These are phyloP conservation scores for Pelargonium cotyledonis DNA, from an alignment of 441 rosid species.

Conservation along the genomic window DNA sequence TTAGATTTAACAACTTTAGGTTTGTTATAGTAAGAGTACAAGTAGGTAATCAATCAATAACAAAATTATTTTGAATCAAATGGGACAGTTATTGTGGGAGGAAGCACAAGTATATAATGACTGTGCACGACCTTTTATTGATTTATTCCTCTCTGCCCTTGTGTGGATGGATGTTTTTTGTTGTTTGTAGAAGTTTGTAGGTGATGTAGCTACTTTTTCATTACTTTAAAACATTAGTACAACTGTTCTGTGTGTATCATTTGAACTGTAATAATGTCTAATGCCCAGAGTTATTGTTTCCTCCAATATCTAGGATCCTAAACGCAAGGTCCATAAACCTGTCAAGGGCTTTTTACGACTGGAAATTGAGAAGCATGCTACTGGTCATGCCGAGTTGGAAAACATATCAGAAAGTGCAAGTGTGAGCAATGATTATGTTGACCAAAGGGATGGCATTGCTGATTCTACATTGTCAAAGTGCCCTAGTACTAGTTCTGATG, in stretches of 20 bases:
- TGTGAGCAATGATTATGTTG: slow-evolving; percentile 75
- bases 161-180: not conserved
- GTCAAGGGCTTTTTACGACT: slow-evolving; percentile 84
- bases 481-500: slow-evolving; percentile 70
- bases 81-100: not conserved
- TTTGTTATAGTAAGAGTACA: not conserved
- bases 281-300: slow-evolving; percentile 14
- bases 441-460: slow-evolving; percentile 50
- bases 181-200: not conserved
- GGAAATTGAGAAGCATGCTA: slow-evolving; percentile 93
- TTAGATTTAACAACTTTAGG: not conserved
- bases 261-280: not conserved
- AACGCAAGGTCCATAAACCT: slow-evolving; percentile 91
- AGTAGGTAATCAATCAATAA: not conserved
- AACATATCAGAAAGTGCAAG: slow-evolving; percentile 86
- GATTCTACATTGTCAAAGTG: slow-evolving; percentile 54
- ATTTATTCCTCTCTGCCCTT: too few relatives aligned
- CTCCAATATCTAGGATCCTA: slow-evolving; percentile 68
- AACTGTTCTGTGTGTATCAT: not conserved
- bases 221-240: not conserved
- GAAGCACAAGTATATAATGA: not conserved
- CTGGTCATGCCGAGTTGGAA: slow-evolving; percentile 62
- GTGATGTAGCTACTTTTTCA: not conserved
- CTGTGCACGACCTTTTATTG: not conserved
- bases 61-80: not conserved